Evolutionary conservation across 108 stramenopile genomes (phyloP), one percentile per base, ranked within the genome.

Genomic region (Chaetoceros tenuissimus): DNA sequence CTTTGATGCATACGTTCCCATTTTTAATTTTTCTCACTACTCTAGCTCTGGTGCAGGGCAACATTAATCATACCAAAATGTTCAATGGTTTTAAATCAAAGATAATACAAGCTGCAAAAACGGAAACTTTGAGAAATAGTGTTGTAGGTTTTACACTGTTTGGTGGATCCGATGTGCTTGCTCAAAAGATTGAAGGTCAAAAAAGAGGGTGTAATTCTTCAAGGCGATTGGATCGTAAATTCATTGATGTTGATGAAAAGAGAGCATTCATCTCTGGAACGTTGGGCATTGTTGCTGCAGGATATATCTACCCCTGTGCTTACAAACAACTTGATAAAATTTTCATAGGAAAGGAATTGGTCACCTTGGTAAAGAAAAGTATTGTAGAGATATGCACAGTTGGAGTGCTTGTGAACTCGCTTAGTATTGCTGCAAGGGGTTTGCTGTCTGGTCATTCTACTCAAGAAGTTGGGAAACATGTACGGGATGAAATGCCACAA

Each of bases 301-400:
- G 79, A n/a, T 49, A 58, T n/a, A 64, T 80, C 16, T 80, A 80
- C 63, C 79, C 79, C 10, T 19, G 26, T 45, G 79, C 79, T 7
- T 80, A 80, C 47, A 61, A 51, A 22, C 20, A 44, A 25, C 53
- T 80, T 13, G 79, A 80, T 57, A n/a, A 31, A 40, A 69, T 64
- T 0, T 75, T 60, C 60, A 22, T 46, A 3, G 74, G 70, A 13
- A 71, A 43, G 0, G 45, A 63, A 45, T 62, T 80, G 16, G 13
- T 45, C 2, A 45, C 79, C 27, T 50, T 80, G 23, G 48, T 64
- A 22, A 61, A 71, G 34, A 80, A 80, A 34, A 67, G 66, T n/a
- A 20, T 75, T 7, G 34, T 80, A 2, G 79, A 80, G 46, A 67
- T 80, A 26, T 54, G 53, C 3, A 75, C 79, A 2, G 74, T 80